Base-by-base conservation (phyloP, 2,329 filamentous ascomycete species). In the Cryphonectria nitschkei region DNA sequence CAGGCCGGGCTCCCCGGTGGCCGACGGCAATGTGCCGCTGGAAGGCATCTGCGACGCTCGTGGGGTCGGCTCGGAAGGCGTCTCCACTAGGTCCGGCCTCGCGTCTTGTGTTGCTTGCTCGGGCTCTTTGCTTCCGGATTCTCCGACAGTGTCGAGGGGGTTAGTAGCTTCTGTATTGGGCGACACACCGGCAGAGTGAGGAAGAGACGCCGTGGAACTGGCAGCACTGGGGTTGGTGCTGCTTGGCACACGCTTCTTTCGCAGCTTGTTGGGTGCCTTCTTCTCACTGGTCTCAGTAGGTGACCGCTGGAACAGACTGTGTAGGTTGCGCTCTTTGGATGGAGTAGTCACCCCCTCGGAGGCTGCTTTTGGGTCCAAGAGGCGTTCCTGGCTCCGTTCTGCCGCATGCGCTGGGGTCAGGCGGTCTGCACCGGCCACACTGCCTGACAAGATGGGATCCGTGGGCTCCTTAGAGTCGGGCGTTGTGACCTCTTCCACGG, bases 221-320 rank as follows among this genome's bases (percentile, higher is more conserved):
- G 97, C 94, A 0, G 95, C 95, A 78, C 95, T 98, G 29, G 91
- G 91, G 75, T 94, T 95, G 32, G 92, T 82, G 77, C 93, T 93
- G 58, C 90, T 91, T 0, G 93, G 91, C 69, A 92, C 84, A 73
- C 90, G 87, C 81, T 93, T 97, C 84, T 98, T 98, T 80, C 92
- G 92, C 67, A 99, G 84, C 81, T 98, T 97, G 77, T 97, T 98
- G 0, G 94, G 93, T 78, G 91, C 92, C 62, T 93, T 88, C 76
- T 87, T 90, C 73, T 90, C 90, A 52, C 84, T 86, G 58, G 89
- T 87, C 37, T 83, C 85, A 0, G 86, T 86, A 0, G 91, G 89
- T 2, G 92, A 91, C 74, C 91, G 87, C 76, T 92, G 87, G 77
- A 97, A 92, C 52, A 97, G 82, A 76, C 84, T 88, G 67, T 92